Evolutionary conservation across 768 basidiomycete genomes (phyloP), one percentile per base, ranked within the genome.

Genomic region (Pisolithus microcarpus): DNA sequence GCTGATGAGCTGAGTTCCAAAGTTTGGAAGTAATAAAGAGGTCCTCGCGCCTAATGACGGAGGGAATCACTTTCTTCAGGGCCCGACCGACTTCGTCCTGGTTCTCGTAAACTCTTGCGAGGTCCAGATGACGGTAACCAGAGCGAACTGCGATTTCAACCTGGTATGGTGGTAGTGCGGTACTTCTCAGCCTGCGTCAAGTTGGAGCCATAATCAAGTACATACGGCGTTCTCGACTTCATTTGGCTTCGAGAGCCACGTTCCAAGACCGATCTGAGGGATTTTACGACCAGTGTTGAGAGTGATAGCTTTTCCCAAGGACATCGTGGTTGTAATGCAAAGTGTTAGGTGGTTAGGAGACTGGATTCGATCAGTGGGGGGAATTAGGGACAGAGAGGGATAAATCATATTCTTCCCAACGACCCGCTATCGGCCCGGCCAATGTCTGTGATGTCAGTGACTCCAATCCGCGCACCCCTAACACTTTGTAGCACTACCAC

Each of bases 71-170:
- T 62, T 85, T 85, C 67, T 84, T 84, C 61, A 90, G 72, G 1
- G 85, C 85, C 3, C 74, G 73, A 5, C 87, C 84, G 49, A 88
- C 80, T 67, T 86, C 87, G 51, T 81, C 74, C 66, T 91, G 90
- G 66, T 92, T 93, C 55, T 73, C 62, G 68, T 92, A 92, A 43
- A 87, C 72, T 78, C 78, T 78, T 3, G 90, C 91, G 18, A 87
- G 77, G 66, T 94, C 91, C 56, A 94, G 79, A 67, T 94, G 91
- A 45, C 87, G 76, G 65, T 91, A 92, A 1, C 89, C 89, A 26
- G 77, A 76, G 48, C 76, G 73, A 31, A 93, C 75, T 26, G 91
- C 90, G 57, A 75, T 72, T 65, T 87, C 85, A 46, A 88, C 85
- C 87, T 88, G 53, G 7, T 38, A 26, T 24, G 9, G 47, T 24